These are phyloP conservation scores for Pilatotrama ljubarskyi DNA, from an alignment of 768 basidiomycete genomes.

Conservation along the genomic window DNA sequence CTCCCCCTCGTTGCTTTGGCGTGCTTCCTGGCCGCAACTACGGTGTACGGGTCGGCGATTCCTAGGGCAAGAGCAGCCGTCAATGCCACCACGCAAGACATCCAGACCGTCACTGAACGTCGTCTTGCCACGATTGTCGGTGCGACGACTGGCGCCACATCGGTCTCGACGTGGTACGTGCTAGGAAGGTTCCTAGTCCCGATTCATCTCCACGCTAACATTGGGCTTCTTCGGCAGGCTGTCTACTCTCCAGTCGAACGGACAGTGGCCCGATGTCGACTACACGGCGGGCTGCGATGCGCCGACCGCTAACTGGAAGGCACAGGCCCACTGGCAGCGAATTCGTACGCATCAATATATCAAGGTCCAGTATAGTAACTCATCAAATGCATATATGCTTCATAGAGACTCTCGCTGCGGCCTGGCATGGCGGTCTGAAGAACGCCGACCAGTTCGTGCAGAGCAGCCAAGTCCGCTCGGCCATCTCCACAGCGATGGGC, in stretches of 20 bases:
- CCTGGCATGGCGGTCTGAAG: slow-evolving; percentile 52
- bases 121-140: slow-evolving; percentile 46
- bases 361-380: not conserved
- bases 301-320: slow-evolving; percentile 68
- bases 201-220: not conserved
- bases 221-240: slow-evolving; percentile 44
- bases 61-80: not conserved
- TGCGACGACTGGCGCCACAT: slow-evolving; percentile 33
- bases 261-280: slow-evolving; percentile 58
- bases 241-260: slow-evolving; percentile 41
- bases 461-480: slow-evolving; percentile 38
- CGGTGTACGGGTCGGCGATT: not conserved
- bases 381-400: not conserved
- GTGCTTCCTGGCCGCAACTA: not conserved
- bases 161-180: slow-evolving; percentile 42
- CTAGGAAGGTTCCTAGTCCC: too few species aligned
- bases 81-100: slow-evolving; percentile 31
- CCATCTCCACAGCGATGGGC: slow-evolving; percentile 52
- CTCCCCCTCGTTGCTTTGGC: slow-evolving; percentile 2
- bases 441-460: slow-evolving; percentile 45
- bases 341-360: slow-evolving; percentile 21
- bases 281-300: slow-evolving; percentile 65
- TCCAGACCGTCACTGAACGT: slow-evolving; percentile 38
- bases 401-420: slow-evolving; percentile 52
- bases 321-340: slow-evolving; percentile 51